These are phyloP conservation scores for Saccharomycopsis hybrid DNA, from an alignment of 1,139 yeast genomes.

Conservation along the genomic window DNA sequence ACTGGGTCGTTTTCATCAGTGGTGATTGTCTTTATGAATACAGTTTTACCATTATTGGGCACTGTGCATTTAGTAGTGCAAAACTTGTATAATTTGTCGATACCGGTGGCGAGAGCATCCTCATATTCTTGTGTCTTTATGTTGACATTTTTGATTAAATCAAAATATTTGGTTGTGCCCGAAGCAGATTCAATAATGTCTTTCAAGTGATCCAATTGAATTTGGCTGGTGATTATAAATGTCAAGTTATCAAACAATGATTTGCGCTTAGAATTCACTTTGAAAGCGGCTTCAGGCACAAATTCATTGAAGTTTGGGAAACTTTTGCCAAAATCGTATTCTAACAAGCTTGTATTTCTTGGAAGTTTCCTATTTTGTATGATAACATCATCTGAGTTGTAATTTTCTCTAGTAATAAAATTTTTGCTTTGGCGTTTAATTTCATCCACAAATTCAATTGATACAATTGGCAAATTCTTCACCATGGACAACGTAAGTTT, in stretches of 20 bases:
- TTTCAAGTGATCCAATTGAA: constrained; percentile 8
- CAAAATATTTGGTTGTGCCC: constrained; percentile 7
- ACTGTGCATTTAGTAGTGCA: not conserved
- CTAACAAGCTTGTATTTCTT: not conserved
- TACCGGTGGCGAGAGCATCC: not conserved
- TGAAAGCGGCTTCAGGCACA: not conserved
- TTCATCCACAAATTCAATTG: not conserved
- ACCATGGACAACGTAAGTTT: constrained; percentile 16
- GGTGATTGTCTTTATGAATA: constrained; percentile 10
- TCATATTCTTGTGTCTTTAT: not conserved
- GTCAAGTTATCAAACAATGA: constrained; percentile 4
- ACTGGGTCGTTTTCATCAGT: not conserved
- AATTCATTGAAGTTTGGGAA: constrained; percentile 10
- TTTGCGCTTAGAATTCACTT: constrained; percentile 1
- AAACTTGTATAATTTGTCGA: constrained; percentile 1
- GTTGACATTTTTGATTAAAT: not conserved
- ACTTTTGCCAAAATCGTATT: constrained; percentile 6
- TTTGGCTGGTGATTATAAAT: constrained; percentile 4
- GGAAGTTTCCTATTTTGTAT: constrained; percentile 8
- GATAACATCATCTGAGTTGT: constrained; percentile 1
- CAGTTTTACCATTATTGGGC: not conserved
- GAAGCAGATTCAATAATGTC: constrained; percentile 11
- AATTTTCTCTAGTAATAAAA: not conserved
- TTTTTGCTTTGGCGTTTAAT: not conserved
- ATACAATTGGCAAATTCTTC: constrained; percentile 5